Conservation (phyloP, 257 asterid species). For the Solanum stenotomum region DNA sequence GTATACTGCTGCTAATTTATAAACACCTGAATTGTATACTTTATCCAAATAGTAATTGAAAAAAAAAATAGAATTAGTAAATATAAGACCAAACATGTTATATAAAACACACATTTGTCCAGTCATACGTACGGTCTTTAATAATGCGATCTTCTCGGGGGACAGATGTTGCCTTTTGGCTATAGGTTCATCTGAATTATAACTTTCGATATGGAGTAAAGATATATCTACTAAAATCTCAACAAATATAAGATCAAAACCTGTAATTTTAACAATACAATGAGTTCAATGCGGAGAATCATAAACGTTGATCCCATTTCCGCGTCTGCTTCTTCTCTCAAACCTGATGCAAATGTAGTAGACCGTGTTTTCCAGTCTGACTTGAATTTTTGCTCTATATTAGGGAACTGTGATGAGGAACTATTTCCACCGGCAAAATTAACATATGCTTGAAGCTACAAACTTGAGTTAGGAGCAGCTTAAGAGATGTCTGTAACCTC, state of each 20-base stretch:
- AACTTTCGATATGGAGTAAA: not conserved
- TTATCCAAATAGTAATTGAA: not conserved
- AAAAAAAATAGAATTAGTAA: not conserved
- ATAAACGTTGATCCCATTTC: not conserved
- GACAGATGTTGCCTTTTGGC: not conserved
- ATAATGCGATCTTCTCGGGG: not conserved
- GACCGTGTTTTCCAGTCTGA: not conserved
- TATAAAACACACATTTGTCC: not conserved
- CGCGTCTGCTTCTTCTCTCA: not conserved
- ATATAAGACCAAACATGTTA: not conserved
- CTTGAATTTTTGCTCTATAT: not conserved
- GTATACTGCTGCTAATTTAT: not conserved
- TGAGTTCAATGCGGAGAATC: not conserved
- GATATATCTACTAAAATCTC: not conserved
- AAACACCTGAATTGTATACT: not conserved
- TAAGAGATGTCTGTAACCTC: not conserved
- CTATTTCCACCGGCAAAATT: not conserved
- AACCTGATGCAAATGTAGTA: not conserved
- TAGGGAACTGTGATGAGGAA: not conserved
- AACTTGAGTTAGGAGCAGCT: not conserved
- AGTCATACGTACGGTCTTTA: not conserved
- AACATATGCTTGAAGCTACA: not conserved
- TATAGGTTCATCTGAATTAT: not conserved
- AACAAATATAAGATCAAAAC: not conserved
- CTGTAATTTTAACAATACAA: not conserved